Conservation (phyloP, 768 basidiomycete species). For the Pulveroboletus sp. region DNA sequence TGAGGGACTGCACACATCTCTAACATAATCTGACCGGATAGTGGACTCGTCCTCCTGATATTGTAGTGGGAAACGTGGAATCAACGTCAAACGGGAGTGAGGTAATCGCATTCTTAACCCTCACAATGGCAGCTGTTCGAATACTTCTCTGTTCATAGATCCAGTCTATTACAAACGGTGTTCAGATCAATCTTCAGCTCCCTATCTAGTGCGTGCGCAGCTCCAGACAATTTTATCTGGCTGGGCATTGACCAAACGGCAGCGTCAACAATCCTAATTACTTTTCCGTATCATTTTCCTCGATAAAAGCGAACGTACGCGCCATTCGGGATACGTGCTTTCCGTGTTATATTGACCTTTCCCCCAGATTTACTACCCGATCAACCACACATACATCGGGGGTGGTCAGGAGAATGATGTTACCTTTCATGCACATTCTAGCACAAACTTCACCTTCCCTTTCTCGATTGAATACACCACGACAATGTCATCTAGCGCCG, state of each 20-base stretch:
- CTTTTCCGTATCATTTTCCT: conserved; percentile 64
- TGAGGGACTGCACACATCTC: neutral
- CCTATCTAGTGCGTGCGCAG: conserved; percentile 55
- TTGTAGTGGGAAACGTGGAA: conserved; percentile 52
- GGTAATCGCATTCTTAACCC: conserved; percentile 33
- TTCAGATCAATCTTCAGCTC: conserved; percentile 61
- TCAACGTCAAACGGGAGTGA: conserved; percentile 39
- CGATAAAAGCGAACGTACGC: conserved; percentile 59
- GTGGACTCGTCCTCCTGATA: conserved; percentile 78
- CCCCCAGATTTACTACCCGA: conserved; percentile 68
- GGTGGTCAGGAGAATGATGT: conserved; percentile 49
- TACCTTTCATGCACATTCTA: conserved; percentile 47
- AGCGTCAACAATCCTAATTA: conserved; percentile 84
- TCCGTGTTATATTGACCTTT: conserved; percentile 5
- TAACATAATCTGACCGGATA: conserved; percentile 3
- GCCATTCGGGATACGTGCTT: neutral
- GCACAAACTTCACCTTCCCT: conserved; percentile 74
- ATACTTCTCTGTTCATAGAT: conserved; percentile 27
- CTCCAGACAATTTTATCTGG: neutral
- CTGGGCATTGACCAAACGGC: conserved; percentile 8
- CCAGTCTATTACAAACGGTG: conserved; percentile 38
- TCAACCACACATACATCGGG: conserved; percentile 67
- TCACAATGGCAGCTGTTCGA: conserved; percentile 18
- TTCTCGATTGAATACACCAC: conserved; percentile 64
- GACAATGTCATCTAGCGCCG: conserved; percentile 46